phyloP scores from a whole-genome alignment of 2,329 filamentous ascomycete genomes.

The Lizonia empirigonia region DNA sequence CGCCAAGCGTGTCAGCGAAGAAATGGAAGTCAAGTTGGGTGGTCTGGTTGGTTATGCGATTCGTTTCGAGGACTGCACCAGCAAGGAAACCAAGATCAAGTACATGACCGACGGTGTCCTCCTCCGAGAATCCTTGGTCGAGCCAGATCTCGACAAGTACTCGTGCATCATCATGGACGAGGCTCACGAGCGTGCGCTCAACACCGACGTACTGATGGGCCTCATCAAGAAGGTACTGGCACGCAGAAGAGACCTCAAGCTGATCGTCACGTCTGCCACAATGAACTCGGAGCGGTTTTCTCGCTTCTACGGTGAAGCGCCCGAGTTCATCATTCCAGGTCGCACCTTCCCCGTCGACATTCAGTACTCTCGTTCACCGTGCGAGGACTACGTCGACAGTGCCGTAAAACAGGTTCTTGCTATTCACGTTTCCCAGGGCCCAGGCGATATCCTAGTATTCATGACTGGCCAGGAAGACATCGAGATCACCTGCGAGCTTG shows the following conservation, averaged over 20 bases:
- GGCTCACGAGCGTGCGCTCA: conserved; percentile 93
- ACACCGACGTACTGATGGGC: conserved; percentile 97
- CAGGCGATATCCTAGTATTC: conserved; percentile 94
- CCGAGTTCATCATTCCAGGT: conserved; percentile 94
- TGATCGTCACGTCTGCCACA: conserved; percentile 97
- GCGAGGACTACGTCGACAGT: conserved; percentile 97
- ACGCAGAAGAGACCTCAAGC: conserved; percentile 84
- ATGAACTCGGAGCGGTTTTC: conserved; percentile 98
- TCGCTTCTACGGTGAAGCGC: conserved; percentile 92
- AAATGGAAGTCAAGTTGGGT: conserved; percentile 94
- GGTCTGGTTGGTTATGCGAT: conserved; percentile 94
- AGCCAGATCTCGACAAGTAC: conserved; percentile 91
- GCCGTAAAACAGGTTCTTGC: conserved; percentile 94
- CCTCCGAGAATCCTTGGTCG: conserved; percentile 88
- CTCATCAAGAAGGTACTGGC: conserved; percentile 96
- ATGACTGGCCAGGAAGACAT: conserved; percentile 99
- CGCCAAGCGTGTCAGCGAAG: conserved; percentile 95
- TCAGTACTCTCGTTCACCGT: conserved; percentile 91
- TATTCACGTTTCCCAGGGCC: conserved; percentile 93
- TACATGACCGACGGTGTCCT: conserved; percentile 99
- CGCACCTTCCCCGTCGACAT: conserved; percentile 97
- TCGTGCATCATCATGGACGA: conserved; percentile 99
- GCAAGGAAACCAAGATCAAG: conserved; percentile 93
- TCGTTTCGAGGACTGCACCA: conserved; percentile 97
- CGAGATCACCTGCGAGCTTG: conserved; percentile 90